Percentiles rank a stretch among this genome's conserved stretches.
phyloP scores from a whole-genome alignment of 345 rosid species.

The Salix exigua region DNA sequence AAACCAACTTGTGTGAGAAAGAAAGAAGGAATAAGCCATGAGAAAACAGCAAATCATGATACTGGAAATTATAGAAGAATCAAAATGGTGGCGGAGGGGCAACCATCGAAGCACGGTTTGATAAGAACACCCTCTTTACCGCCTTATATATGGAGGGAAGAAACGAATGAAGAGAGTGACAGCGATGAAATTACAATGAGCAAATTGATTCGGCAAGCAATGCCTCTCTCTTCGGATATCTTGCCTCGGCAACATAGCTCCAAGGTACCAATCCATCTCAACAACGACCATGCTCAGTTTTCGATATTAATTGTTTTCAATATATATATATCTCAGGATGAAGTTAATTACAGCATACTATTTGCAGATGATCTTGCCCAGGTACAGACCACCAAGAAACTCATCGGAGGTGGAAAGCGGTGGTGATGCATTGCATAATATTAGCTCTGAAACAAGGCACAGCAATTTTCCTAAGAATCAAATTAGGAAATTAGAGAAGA shows the following conservation, averaged over 20 bases:
- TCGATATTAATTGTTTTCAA: too few species aligned
- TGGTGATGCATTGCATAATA: neutral
- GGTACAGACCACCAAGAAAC: slow-evolving; percentile 42
- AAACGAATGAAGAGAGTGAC: slow-evolving; percentile 35
- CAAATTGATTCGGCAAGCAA: slow-evolving; percentile 53
- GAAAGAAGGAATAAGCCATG: slow-evolving; percentile 8
- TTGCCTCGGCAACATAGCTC: slow-evolving; percentile 18
- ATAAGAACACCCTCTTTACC: slow-evolving; percentile 53
- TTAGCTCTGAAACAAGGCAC: slow-evolving; percentile 15
- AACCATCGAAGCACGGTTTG: slow-evolving; percentile 14
- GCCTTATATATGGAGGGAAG: slow-evolving; percentile 26
- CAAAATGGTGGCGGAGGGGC: slow-evolving; percentile 3
- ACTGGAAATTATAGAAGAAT: slow-evolving; percentile 1
- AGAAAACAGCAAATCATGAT: neutral
- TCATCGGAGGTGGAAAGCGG: slow-evolving; percentile 14
- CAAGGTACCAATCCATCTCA: slow-evolving; percentile 27
- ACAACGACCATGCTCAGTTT: too few species aligned
- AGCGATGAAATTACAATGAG: slow-evolving; percentile 49
- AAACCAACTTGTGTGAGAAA: slow-evolving; percentile 12
- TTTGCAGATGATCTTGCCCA: slow-evolving; percentile 32
- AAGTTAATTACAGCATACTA: too few species aligned
- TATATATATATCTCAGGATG: too few species aligned
- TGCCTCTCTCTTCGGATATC: slow-evolving; percentile 26
- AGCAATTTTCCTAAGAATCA: slow-evolving; percentile 1
- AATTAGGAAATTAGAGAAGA: slow-evolving; percentile 29